phyloP scores from a whole-genome alignment of 306 rosid genomes.

The Dryas drummondii region DNA sequence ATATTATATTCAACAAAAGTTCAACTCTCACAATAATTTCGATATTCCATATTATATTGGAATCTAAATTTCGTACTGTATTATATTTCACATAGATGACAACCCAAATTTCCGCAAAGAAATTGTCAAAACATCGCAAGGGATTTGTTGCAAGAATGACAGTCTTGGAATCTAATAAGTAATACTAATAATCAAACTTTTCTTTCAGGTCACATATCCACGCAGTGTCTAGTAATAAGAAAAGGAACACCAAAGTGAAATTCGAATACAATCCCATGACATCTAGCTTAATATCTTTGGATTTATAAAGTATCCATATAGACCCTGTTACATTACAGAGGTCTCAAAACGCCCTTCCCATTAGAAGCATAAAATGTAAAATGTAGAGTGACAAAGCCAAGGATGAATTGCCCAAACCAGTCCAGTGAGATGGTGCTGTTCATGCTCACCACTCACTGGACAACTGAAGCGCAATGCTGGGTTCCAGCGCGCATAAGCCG shows the following conservation, averaged over 20 bases:
- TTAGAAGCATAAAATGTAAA: not conserved
- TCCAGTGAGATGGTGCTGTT: slow-evolving; percentile 31
- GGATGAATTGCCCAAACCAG: slow-evolving; percentile 90
- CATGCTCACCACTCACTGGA: slow-evolving; percentile 44
- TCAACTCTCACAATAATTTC: too few relatives aligned
- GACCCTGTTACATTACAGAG: not conserved
- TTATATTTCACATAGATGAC: not conserved
- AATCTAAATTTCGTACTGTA: too few relatives aligned
- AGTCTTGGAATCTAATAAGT: not conserved
- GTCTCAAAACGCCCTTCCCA: not conserved
- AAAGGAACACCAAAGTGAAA: not conserved
- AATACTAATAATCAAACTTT: not conserved
- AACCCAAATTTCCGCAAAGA: not conserved
- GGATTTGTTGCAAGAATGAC: not conserved
- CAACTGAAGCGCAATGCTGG: slow-evolving; percentile 51
- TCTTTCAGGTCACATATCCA: not conserved
- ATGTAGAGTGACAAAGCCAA: slow-evolving; percentile 61
- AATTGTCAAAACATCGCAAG: not conserved
- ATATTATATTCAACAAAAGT: too few relatives aligned
- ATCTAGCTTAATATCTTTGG: not conserved
- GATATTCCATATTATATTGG: too few relatives aligned
- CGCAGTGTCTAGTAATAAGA: not conserved
- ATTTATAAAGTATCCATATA: not conserved
- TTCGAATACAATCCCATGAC: not conserved
- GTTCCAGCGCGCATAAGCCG: slow-evolving; percentile 43